Base-by-base conservation (phyloP, 805 yeast species). In the Pichia kluyveri region DNA sequence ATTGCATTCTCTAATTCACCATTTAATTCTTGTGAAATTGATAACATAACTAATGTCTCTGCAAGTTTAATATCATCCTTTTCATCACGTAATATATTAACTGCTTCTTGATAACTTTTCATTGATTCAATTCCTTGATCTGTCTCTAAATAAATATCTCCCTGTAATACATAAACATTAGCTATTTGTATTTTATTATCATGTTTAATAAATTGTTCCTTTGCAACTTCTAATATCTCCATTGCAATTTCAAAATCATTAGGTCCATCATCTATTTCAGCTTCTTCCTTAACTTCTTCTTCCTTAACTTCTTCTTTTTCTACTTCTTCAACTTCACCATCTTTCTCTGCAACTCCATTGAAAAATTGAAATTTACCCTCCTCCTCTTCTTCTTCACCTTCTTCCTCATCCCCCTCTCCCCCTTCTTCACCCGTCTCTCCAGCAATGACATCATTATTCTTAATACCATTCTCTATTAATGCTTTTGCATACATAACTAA, bases 101-200 rank as follows among this genome's bases (percentile, higher is more conserved):
- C 37, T 14, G 17, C 37, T 32, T 12, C 37, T 32, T 32, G 17
- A 32, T 32, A 32, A 9, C 14, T 7, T 7, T 32, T 15, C 17
- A 12, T 12, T 32, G 37, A 12, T 15, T 32, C 17, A 9, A 7
- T 12, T 15, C 8, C n/a, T 15, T 32, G 37, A 15, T 91, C 97
- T 2, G 93, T 78, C 60, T 91, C 99, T 41, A 90, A 70, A 0
- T 96, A 83, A 10, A 90, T 84, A 60, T 91, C 97, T 32, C 98
- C 98, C 17, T 89, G 70, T 11, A 90, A 65, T 58, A 85, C 90
- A 60, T 81, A 84, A 1, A 82, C 76, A 48, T 86, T 90, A 0
- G 90, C 80, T 23, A 89, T 68, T 53, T 12, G 51, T 46, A 17
- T n/a, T 11, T 42, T 27, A 17, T 15, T n/a, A 26, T 7, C 18